Evolutionary conservation across 495 filamentous ascomycete species (phyloP), one percentile per base, ranked within the genome.

Genomic region (Aspergillus indologenus): DNA sequence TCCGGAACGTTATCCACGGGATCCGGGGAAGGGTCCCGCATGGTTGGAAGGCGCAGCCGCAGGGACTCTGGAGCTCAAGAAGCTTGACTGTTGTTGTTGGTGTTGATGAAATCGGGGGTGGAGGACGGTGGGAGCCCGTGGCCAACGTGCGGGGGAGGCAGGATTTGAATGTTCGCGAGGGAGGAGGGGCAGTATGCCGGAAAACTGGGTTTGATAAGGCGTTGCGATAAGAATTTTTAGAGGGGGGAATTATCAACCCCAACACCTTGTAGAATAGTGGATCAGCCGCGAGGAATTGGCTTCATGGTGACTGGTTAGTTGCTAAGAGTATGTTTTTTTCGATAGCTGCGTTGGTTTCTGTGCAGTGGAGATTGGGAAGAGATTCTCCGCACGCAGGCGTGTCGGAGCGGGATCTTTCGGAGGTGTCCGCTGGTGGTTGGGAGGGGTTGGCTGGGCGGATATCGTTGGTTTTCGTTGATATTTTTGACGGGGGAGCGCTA

Each of bases 11-110:
- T 42, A 7, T 11, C 42, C 20, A 5, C 51, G 19, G 58, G 53
- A 31, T 40, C 45, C 43, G 59, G 40, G 34, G 63, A 50, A 9
- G 54, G 45, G 40, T 62, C 59, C 45, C 59, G 57, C 63, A 65
- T 65, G 26, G 24, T 56, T 42, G 43, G 23, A 15, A 20, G 21
- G 21, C 23, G 5, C 18, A 50, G 23, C n/a, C n/a, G 21, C 22
- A 48, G 17, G 29, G 44, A 17, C 12, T 40, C 7, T 4, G 12
- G 34, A 40, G 34, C 2, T 7, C 34, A 11, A 40, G 5, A 40
- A 15, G 5, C 12, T 15, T 29, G 9, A 29, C 34, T 40, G 6
- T 8, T 7, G 34, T 22, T 3, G 18, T 45, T 18, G 21, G 42
- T 19, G 11, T 46, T 9, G 22, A 6, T 44, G 51, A 29, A 29